Evolutionary conservation across 169 alveolate genomes (phyloP).

Genomic region (Eimeria necatrix): DNA sequence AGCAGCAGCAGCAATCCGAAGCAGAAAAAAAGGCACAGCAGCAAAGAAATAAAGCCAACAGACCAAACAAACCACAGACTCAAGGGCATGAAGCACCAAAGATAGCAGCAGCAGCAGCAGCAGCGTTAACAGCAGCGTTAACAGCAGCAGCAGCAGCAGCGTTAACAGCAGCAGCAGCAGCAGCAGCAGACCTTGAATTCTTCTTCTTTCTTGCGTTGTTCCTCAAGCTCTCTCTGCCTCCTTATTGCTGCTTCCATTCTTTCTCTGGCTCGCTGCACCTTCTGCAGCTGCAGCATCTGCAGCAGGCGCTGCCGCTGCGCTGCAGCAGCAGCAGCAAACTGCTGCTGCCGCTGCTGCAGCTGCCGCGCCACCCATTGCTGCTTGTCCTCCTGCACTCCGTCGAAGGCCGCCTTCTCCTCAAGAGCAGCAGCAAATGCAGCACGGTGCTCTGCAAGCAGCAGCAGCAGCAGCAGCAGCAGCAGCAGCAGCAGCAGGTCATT

Average conservation of each 20-base stretch:
- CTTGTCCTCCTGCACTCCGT: conserved; percentile 55
- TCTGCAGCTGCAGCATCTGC: conserved; percentile 20
- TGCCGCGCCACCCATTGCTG: conserved; percentile 36
- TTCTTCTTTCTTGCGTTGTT: conserved; percentile 32
- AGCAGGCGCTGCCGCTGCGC: conserved; percentile 58
- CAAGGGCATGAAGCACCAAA: background rate
- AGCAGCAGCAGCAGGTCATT: background rate
- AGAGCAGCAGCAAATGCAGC: conserved; percentile 68
- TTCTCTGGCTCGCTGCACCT: conserved; percentile 51
- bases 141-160: conserved; percentile 35
- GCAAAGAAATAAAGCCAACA: background rate
- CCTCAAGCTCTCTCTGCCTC: conserved; percentile 33
- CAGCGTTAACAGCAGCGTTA: background rate
- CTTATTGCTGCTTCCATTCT: conserved; percentile 21
- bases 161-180: conserved; percentile 22
- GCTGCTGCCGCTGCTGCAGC: conserved; percentile 59
- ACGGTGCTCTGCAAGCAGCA: conserved; percentile 58
- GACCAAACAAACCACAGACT: background rate
- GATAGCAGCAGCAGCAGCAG: conserved; percentile 8
- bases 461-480: conserved; percentile 36
- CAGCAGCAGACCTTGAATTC: conserved; percentile 58
- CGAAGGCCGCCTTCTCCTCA: conserved; percentile 61
- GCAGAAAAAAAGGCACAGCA: background rate
- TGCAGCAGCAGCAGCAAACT: conserved; percentile 31
- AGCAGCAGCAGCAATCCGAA: background rate